Base-by-base conservation (phyloP, 208 protist genomes). In the Leptomonas pyrrhocoris region DNA sequence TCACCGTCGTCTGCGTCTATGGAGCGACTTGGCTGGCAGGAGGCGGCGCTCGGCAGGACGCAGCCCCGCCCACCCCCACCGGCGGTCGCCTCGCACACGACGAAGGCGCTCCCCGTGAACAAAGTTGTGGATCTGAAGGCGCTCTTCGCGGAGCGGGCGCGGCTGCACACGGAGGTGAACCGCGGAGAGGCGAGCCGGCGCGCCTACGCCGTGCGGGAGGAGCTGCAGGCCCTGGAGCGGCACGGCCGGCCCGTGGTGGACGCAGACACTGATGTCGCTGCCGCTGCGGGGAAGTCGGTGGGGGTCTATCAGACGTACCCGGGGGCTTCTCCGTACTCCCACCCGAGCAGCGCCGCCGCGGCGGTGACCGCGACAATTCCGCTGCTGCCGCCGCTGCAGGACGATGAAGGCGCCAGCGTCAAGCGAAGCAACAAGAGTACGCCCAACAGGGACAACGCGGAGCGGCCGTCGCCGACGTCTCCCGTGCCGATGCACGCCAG, bases 181-280 rank as follows among this genome's bases (percentile, higher is more conserved):
- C 58, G 66, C 21, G 86, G 86, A 31, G 79, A 88, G 25, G 86
- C 85, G 31, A 92, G 80, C 61, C 72, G 58, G 31, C 77, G 65
- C 15, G 92, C 88, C 31, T 81, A 93, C 73, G 73, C 70, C 50
- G 88, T 72, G 28, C 80, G 92, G 5, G 60, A 78, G 40, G 89
- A 96, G 80, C 80, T 96, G 34, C 75, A 86, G 75, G 80, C 88
- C 31, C 55, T 96, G 45, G 89, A 94, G 74, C 70, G 56, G 21
- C 43, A 68, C 51, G 57, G 63, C n/a, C 68, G 56, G 28, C 53
- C 63, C 18, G 30, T 60, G 51, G 19, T 54, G n/a, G 34, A 43
- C 42, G 6, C 13, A 31, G 42, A 50, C n/a, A 28, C 21, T 28
- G 16, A 3, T n/a, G 43, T 12, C 18, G 43, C 43, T 48, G 43